Percentiles rank a stretch among this genome's conserved stretches.
These are phyloP conservation scores for Penicillium egyptiacum DNA, from an alignment of 495 filamentous ascomycete genomes.

Conservation along the genomic window DNA sequence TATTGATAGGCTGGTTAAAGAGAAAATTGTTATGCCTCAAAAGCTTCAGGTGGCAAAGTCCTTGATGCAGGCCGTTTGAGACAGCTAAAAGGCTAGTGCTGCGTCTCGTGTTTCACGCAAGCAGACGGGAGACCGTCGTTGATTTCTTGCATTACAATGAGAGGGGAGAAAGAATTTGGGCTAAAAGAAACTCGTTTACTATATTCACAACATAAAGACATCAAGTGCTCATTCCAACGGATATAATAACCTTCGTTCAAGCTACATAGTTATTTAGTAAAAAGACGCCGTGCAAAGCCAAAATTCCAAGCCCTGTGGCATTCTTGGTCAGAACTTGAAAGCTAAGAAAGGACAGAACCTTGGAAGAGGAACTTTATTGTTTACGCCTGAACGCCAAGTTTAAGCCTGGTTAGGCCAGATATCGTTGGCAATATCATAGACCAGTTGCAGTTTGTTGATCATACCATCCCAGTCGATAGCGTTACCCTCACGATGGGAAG, in stretches of 20 bases:
- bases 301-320: conserved; percentile 13
- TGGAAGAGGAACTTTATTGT: no score
- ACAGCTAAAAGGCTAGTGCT: neutral
- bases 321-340: neutral
- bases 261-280: conserved; percentile 11
- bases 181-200: conserved; percentile 14
- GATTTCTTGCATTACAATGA: neutral
- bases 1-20: conserved; percentile 18
- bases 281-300: conserved; percentile 17
- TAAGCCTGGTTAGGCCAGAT: conserved; percentile 67
- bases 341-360: no score
- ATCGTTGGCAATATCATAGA: conserved; percentile 68
- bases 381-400: neutral
- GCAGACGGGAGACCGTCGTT: neutral
- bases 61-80: conserved; percentile 21
- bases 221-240: conserved; percentile 23
- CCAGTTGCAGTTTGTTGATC: conserved; percentile 66
- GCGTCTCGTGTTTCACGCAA: neutral
- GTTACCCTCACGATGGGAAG: conserved; percentile 68
- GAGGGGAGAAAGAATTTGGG: neutral
- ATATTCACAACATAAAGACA: conserved; percentile 21
- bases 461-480: conserved; percentile 63
- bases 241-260: conserved; percentile 21
- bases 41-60: conserved; percentile 23
- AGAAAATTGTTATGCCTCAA: conserved; percentile 17